A percentile compares a stretch with the other conserved stretches of the same genome.
phyloP scores from a whole-genome alignment of 257 asterid species.

The Oldenlandia corymbosa region DNA sequence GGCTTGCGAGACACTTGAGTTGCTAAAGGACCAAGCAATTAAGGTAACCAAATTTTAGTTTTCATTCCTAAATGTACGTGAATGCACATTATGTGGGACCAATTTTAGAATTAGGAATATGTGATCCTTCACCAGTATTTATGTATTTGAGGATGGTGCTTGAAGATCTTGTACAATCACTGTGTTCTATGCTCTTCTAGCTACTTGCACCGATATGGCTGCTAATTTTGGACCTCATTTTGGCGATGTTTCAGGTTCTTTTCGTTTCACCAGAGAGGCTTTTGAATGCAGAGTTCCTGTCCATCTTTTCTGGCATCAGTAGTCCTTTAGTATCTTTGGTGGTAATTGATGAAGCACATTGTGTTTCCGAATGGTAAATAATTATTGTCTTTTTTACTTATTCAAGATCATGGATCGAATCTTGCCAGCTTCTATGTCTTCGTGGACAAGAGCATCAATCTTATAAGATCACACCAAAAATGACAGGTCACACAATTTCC shows the following conservation, averaged over 20 bases:
- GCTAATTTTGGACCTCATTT: conserved; percentile 7
- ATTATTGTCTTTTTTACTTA: not conserved
- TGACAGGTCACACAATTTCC: conserved; percentile 97
- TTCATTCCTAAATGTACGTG: not conserved
- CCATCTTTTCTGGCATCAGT: conserved; percentile 42
- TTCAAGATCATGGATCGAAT: not conserved
- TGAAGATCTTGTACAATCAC: not conserved
- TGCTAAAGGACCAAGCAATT: conserved; percentile 65
- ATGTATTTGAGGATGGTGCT: not conserved
- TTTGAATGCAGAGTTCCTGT: conserved; percentile 63
- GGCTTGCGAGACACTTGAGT: conserved; percentile 60
- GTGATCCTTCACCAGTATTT: not conserved
- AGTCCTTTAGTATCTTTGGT: conserved; percentile 57
- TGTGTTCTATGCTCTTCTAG: not conserved
- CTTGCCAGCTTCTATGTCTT: not conserved
- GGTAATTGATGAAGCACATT: conserved; percentile 96
- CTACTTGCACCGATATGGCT: not conserved
- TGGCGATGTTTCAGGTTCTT: conserved; percentile 62
- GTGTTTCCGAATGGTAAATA: conserved; percentile 96
- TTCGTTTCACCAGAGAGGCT: conserved; percentile 98
- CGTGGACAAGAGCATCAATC: not conserved
- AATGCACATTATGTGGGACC: not conserved
- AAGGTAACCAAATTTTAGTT: conserved; percentile 43
- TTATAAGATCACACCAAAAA: conserved; percentile 13
- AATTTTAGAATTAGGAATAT: not conserved